phyloP scores from a whole-genome alignment of 176 grass and related monocot genomes.

The Carex kokanica region DNA sequence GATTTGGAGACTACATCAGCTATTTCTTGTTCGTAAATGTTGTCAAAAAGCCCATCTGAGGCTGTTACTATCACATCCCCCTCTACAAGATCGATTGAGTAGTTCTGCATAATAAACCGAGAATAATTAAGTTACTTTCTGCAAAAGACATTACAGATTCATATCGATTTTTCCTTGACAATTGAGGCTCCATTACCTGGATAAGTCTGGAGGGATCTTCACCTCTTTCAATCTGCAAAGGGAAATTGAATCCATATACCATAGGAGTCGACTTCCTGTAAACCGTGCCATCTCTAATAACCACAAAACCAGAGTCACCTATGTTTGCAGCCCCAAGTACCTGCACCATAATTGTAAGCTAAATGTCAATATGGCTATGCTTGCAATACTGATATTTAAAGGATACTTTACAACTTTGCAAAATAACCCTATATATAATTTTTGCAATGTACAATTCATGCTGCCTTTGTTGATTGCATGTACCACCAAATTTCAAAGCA shows the following conservation, averaged over 20 bases:
- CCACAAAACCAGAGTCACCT: constrained; percentile 86
- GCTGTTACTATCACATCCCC: constrained; percentile 81
- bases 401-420: background rate
- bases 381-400: background rate
- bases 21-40: constrained; percentile 74
- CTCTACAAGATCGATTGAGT: constrained; percentile 57
- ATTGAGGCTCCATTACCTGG: constrained; percentile 41
- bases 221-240: constrained; percentile 90
- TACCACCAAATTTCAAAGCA: background rate
- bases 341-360: constrained; percentile 24
- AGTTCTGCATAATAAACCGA: constrained; percentile 41
- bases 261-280: constrained; percentile 75
- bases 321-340: constrained; percentile 83
- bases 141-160: background rate
- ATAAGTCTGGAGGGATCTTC: constrained; percentile 76
- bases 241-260: constrained; percentile 98
- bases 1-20: constrained; percentile 67
- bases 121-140: background rate
- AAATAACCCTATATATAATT: background rate
- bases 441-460: background rate
- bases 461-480: background rate
- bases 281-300: constrained; percentile 75
- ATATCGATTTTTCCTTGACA: background rate
- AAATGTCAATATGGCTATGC: background rate
- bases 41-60: constrained; percentile 87